Percentiles rank a stretch among this genome's conserved stretches.
phyloP scores from a whole-genome alignment of 345 rosid genomes.

The Raphanus sativus region DNA sequence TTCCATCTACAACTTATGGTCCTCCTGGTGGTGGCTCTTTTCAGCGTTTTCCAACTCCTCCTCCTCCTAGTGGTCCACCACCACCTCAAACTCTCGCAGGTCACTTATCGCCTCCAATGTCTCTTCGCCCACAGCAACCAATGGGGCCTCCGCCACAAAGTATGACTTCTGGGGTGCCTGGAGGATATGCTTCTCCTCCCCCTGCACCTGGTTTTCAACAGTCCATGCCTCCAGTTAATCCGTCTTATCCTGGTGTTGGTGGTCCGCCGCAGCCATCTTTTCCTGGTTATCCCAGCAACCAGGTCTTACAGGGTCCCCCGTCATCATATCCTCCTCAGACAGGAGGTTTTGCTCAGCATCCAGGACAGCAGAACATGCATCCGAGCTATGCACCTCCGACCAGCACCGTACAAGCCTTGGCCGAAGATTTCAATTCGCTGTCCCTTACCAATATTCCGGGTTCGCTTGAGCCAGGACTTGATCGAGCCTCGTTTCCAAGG shows the following conservation, averaged over 20 bases:
- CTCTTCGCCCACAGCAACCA: constrained; percentile 57
- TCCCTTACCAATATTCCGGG: constrained; percentile 79
- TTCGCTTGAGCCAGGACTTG: constrained; percentile 76
- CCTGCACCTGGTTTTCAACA: constrained; percentile 55
- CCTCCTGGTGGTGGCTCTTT: constrained; percentile 52
- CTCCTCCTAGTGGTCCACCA: constrained; percentile 51
- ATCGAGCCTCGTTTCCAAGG: constrained; percentile 75
- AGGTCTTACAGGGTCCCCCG: constrained; percentile 48
- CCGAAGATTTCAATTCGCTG: constrained; percentile 83
- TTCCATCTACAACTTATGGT: constrained; percentile 45
- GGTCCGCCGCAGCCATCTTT: constrained; percentile 46
- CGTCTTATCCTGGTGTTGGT: constrained; percentile 44
- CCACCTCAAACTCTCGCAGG: constrained; percentile 53
- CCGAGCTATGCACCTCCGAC: constrained; percentile 63
- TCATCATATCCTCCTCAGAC: constrained; percentile 49
- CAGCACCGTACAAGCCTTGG: constrained; percentile 63
- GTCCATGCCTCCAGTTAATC: constrained; percentile 43
- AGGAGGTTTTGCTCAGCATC: constrained; percentile 54
- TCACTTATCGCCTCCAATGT: constrained; percentile 45
- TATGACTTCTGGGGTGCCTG: constrained; percentile 43
- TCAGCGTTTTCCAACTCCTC: constrained; percentile 56
- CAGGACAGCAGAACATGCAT: constrained; percentile 62
- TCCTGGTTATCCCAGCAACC: constrained; percentile 64
- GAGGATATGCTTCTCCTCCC: constrained; percentile 44
- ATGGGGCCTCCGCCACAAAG: constrained; percentile 61